phyloP scores from a whole-genome alignment of 768 basidiomycete species.

The Trametes gibbosa region DNA sequence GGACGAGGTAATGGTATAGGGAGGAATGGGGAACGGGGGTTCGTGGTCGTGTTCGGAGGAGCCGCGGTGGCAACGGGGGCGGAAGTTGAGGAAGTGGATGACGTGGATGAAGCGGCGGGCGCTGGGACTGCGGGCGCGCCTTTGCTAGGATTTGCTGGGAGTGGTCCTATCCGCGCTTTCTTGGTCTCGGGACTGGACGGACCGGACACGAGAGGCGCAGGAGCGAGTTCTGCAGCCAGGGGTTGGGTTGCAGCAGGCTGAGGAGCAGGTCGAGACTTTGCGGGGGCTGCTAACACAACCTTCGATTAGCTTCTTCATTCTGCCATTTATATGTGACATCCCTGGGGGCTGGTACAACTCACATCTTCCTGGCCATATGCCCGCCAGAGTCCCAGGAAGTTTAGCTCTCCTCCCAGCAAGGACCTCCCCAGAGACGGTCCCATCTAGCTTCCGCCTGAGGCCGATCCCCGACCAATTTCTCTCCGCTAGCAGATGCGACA shows the following conservation, averaged over 20 bases:
- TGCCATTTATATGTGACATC: too few relatives aligned
- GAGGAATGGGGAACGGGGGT: neutral
- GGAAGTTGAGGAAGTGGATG: neutral
- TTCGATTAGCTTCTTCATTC: neutral
- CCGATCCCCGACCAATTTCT: slow-evolving; percentile 4
- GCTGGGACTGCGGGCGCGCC: neutral
- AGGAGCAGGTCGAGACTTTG: neutral
- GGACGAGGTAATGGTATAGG: neutral
- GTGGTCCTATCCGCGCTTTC: neutral
- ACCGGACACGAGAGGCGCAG: neutral
- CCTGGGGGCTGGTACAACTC: neutral
- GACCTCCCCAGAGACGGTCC: slow-evolving; percentile 8
- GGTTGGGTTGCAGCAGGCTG: neutral
- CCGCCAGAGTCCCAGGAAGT: slow-evolving; percentile 7
- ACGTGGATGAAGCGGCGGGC: neutral
- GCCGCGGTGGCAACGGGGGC: neutral
- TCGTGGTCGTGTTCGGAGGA: neutral
- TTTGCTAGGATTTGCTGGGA: too few relatives aligned
- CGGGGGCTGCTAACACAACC: neutral
- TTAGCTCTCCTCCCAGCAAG: slow-evolving; percentile 1
- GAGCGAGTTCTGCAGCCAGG: neutral
- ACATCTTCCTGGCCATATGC: slow-evolving; percentile 12
- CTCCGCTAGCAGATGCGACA: slow-evolving; percentile 12
- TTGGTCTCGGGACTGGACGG: neutral
- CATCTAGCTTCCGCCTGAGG: neutral